Conservation (phyloP, 1,284 basidiomycete genomes). For the Anthracocystis setariae region DNA sequence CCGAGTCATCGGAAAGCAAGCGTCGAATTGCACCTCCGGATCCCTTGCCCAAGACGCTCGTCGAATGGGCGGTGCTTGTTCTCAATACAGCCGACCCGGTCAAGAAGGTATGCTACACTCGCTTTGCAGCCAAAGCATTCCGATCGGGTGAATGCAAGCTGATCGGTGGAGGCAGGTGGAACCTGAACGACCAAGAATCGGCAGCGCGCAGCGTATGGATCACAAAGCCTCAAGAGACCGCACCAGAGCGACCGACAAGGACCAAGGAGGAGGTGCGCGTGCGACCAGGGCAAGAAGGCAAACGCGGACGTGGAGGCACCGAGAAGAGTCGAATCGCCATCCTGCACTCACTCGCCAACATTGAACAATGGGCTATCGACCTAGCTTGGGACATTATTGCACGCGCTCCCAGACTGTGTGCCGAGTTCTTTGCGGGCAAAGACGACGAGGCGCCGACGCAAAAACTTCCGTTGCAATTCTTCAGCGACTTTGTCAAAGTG, state of each 20-base stretch:
- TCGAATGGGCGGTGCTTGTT: conserved; percentile 80
- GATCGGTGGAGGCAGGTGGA: conserved; percentile 71
- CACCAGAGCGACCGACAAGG: conserved; percentile 78
- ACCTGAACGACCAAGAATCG: conserved; percentile 10
- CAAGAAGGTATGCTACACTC: conserved; percentile 78
- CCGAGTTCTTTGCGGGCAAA: conserved; percentile 26
- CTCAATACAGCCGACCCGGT: conserved; percentile 78
- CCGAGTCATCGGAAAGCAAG: background rate
- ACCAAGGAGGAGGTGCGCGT: conserved; percentile 71
- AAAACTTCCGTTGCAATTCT: conserved; percentile 64
- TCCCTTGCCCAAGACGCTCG: conserved; percentile 71
- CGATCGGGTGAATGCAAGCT: conserved; percentile 76
- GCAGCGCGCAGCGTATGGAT: conserved; percentile 33
- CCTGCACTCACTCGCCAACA: conserved; percentile 85
- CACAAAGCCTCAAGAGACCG: conserved; percentile 63
- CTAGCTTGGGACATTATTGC: conserved; percentile 76
- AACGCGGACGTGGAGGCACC: conserved; percentile 72
- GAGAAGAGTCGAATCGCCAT: conserved; percentile 78
- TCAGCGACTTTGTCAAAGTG: conserved; percentile 68
- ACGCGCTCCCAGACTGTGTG: conserved; percentile 68
- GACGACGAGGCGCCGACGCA: conserved; percentile 20
- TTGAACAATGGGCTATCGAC: conserved; percentile 83
- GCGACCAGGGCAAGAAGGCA: conserved; percentile 75
- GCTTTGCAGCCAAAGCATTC: conserved; percentile 77
- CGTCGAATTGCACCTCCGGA: conserved; percentile 27